These are phyloP conservation scores for Sporothrix pallida DNA, from an alignment of 2,329 filamentous ascomycete species.

Conservation along the genomic window DNA sequence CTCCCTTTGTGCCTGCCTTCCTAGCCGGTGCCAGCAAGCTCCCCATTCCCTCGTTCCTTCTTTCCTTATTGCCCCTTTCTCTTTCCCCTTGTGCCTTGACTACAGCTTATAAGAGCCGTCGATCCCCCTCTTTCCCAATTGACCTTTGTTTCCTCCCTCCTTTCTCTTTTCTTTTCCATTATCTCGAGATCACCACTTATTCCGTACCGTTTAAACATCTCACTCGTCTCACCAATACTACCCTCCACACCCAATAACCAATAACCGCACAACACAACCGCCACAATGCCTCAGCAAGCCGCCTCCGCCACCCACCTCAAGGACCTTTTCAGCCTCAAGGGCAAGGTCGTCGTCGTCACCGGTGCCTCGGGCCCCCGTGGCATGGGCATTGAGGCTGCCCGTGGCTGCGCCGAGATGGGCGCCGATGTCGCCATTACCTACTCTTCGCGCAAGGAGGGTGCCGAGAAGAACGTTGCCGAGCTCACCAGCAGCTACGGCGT, in stretches of 20 bases:
- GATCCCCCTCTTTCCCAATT: constrained; percentile 18
- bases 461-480: constrained; percentile 68
- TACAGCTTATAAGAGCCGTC: constrained; percentile 14
- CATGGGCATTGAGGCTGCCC: constrained; percentile 72
- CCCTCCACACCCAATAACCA: not conserved
- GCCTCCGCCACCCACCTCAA: constrained; percentile 63
- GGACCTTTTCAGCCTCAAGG: constrained; percentile 74
- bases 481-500: constrained; percentile 70
- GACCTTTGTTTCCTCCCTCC: not conserved
- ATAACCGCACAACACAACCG: not conserved
- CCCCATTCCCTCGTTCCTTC: not conserved
- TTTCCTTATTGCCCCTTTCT: not conserved
- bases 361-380: constrained; percentile 72
- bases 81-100: constrained; percentile 7
- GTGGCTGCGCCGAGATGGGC: constrained; percentile 73
- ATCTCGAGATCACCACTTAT: not conserved
- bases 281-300: constrained; percentile 60
- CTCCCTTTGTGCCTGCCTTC: not conserved
- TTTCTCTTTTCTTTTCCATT: not conserved
- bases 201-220: not conserved
- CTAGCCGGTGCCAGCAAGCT: no score
- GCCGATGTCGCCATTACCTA: constrained; percentile 75
- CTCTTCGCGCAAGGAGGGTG: constrained; percentile 71
- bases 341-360: constrained; percentile 73
- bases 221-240: not conserved